Base-by-base conservation (phyloP, 371 early-diverging fungal genomes). In the Syncephalastrum sp. region DNA sequence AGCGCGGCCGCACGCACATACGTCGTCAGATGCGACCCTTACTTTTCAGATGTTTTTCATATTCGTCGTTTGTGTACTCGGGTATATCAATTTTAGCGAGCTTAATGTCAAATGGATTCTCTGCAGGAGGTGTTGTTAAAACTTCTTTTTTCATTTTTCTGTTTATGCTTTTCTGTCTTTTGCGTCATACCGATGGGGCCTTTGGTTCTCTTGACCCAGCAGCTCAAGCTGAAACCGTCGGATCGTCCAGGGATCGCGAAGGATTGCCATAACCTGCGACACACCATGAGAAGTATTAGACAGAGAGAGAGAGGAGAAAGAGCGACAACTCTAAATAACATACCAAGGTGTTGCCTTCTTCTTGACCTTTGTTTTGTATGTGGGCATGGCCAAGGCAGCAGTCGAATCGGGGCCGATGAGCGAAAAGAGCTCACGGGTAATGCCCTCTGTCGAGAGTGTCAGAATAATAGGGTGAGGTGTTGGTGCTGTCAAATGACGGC, bases 181-280 rank as follows among this genome's bases (percentile, higher is more conserved):
- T 53, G 27, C 46, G 25, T 42, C 27, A 47, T 43, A 54, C 58
- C 65, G 53, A 68, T 63, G 4, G 38, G 38, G 68, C 74, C 25
- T 67, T 75, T 19, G 73, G 61, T 72, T 29, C 77, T 82, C 54
- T 88, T 89, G 38, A 81, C 69, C 94, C 95, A 94, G 57, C 91
- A 92, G 24, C 82, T 67, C 41, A 94, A 63, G 5, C 69, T 67
- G 44, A 94, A 60, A 29, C 77, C 82, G 65, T 93, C 95, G 4
- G 62, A 74, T 63, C 93, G 81, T 5, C 89, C 92, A 44, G 90
- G 85, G 68, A 91, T 91, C 17, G 73, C 75, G 63, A 93, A 93
- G 2, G 83, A 72, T 23, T 77, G 76, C 70, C 78, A 80, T 10
- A 72, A 69, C 93, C 94, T 89, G 56, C 50, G 10, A 38, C 14